Evolutionary conservation across 352 stramenopile genomes (phyloP), one percentile per base, ranked within the genome.

Genomic region (Phytophthora megakarya): DNA sequence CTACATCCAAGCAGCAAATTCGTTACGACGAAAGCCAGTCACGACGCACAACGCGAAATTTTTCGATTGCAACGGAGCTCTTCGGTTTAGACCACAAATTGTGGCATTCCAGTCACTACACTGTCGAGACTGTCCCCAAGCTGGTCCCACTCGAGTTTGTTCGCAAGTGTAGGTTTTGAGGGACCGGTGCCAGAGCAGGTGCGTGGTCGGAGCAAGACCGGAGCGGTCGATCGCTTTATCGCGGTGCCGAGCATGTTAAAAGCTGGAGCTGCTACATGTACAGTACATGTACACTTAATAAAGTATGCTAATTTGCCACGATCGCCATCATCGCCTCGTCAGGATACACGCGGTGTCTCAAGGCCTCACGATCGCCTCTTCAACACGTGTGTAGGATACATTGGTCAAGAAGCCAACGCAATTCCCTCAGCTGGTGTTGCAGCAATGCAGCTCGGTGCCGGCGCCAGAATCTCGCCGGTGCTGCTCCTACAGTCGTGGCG

Each of bases 151-250:
- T 32, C 23, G 19, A 30, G 19, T 18, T 37, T 49, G 56, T 45
- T 67, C 58, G 49, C 49, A 70, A 57, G 44, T 65, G 65, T 65
- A 70, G 53, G 62, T 73, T 73, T 61, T 55, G 59, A 65, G 18
- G 26, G 64, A 19, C 38, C 28, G 32, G 60, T 65, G 58, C 33
- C 43, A 70, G 42, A 73, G 65, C 35, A 62, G 30, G 59, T 61
- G 45, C 65, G 47, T 26, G 21, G 0, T 33, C 28, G 51, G 59
- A 49, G 39, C 45, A 57, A 63, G 49, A 72, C 25, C 40, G 46
- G 65, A 53, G 51, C 44, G 32, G 44, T 32, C 16, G 25, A 40
- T 62, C 58, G 45, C 33, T 25, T n/a, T 42, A 42, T 54, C 21
- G 45, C 48, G 55, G 55, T 47, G 55, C 19, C 13, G 22, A 43